phyloP scores from a whole-genome alignment of 495 filamentous ascomycete species.

The Aspergillus hancockii region DNA sequence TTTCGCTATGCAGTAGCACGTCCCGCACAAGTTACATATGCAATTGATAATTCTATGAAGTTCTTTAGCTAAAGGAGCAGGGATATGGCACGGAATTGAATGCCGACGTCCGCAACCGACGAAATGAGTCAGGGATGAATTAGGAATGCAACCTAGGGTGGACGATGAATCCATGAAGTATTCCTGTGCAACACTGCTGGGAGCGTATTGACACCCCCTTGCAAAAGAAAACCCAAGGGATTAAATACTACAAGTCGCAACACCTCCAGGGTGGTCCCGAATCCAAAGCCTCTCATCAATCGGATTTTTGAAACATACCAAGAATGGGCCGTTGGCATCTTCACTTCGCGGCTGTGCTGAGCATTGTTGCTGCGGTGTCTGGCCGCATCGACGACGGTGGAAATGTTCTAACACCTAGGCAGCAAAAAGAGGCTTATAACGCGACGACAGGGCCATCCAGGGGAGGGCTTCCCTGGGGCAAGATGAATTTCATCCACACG shows the following conservation, averaged over 20 bases:
- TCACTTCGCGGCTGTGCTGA: not conserved
- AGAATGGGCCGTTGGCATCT: not conserved
- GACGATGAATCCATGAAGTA: too few species aligned
- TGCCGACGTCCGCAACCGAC: too few species aligned
- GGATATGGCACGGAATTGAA: too few species aligned
- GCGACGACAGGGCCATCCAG: conserved; percentile 33
- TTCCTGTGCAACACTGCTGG: too few species aligned
- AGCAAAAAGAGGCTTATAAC: conserved; percentile 32
- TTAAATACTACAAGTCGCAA: not conserved
- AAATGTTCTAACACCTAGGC: not conserved
- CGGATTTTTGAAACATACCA: not conserved
- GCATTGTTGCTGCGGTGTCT: not conserved
- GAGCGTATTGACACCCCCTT: too few species aligned
- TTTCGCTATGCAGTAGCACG: too few species aligned
- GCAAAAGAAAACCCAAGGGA: too few species aligned
- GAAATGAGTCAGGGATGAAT: too few species aligned
- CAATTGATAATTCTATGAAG: too few species aligned
- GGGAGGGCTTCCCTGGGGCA: conserved; percentile 44
- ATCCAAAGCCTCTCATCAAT: not conserved
- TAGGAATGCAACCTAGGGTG: too few species aligned
- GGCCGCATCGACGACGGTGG: not conserved
- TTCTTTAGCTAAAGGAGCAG: too few species aligned
- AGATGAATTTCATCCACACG: conserved; percentile 49
- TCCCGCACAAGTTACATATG: too few species aligned
- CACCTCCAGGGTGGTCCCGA: not conserved